Percentiles rank a stretch among this genome's conserved stretches.
phyloP scores from a whole-genome alignment of 179 eudicot species.

The Actinidia arguta region DNA sequence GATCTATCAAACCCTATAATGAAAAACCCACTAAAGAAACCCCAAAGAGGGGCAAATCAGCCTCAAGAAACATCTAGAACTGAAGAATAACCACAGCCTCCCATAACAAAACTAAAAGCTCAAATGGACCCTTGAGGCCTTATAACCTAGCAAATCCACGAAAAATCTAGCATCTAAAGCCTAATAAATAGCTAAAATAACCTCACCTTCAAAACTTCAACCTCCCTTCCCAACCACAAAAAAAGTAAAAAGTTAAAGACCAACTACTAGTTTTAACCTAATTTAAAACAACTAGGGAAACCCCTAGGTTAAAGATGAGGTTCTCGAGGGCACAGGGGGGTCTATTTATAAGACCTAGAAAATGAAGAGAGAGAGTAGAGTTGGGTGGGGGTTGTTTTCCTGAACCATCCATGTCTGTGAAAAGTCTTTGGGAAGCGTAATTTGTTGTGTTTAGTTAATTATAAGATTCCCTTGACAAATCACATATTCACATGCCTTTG shows the following conservation, averaged over 20 bases:
- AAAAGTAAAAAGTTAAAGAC: not conserved
- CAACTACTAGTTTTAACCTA: not conserved
- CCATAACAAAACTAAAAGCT: not conserved
- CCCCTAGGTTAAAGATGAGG: slow-evolving; percentile 5
- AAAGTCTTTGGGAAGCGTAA: slow-evolving; percentile 16
- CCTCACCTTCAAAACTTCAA: not conserved
- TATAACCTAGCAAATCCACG: not conserved
- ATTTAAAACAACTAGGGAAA: not conserved
- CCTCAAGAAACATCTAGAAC: not conserved
- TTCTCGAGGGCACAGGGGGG: not conserved
- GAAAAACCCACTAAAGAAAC: not conserved
- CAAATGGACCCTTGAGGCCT: not conserved
- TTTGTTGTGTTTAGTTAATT: too few species aligned
- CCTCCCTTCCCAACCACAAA: not conserved
- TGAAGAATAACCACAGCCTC: not conserved
- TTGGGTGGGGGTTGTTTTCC: too few species aligned
- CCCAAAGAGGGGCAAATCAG: not conserved
- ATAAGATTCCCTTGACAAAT: slow-evolving; percentile 21
- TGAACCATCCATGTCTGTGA: not conserved
- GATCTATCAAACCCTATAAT: too few species aligned
- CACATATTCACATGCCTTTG: slow-evolving; percentile 22
- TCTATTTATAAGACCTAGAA: slow-evolving; percentile 11
- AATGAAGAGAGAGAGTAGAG: too few species aligned
- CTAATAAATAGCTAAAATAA: too few species aligned
- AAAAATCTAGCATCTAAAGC: not conserved